Evolutionary conservation across 208 protist species (phyloP), one percentile per base, ranked within the genome.

Genomic region (Acanthamoeba castellanii): DNA sequence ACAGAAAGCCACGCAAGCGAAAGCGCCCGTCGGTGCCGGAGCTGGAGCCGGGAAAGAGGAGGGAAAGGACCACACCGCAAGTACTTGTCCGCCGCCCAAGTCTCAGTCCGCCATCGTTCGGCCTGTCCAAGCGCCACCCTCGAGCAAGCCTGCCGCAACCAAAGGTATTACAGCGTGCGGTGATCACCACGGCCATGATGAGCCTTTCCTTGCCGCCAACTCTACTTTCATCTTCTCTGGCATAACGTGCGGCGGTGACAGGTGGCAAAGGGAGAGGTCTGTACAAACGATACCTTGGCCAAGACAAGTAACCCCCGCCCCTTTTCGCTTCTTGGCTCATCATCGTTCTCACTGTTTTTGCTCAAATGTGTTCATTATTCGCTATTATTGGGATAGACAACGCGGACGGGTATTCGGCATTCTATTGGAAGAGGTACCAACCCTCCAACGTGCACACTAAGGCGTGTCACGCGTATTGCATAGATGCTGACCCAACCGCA

Each of bases 281-380:
- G 27, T 87, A 87, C 50, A 87, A 87, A 34, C 78, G 78, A 30
- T 87, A 87, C 50, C 37, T 87, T 3, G 78, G 42, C 22, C 25
- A 32, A 0, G 78, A 87, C 78, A 87, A 87, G 78, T 87, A 37
- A 37, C 45, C 1, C 50, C 47, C 47, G 0, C 47, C 16, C 25
- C n/a, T 52, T 32, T 4, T 68, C 27, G 11, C n/a, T 70, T 27
- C 18, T 70, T 70, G 8, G 0, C 16, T 32, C 64, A 34, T 70
- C 64, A 27, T 9, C 7, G 7, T 4, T 2, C 47, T 61, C 0
- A 61, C 78, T 57, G 7, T 20, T 25, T 11, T 59, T 34, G 11
- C 76, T 18, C 42, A 42, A 11, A 42, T 70, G 64, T 70, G 64
- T 32, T 34, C 14, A 9, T 32, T 9, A 30, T 42, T 42, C 37